phyloP scores from a whole-genome alignment of 106 monocot genomes.

The Dioscorea alata region DNA sequence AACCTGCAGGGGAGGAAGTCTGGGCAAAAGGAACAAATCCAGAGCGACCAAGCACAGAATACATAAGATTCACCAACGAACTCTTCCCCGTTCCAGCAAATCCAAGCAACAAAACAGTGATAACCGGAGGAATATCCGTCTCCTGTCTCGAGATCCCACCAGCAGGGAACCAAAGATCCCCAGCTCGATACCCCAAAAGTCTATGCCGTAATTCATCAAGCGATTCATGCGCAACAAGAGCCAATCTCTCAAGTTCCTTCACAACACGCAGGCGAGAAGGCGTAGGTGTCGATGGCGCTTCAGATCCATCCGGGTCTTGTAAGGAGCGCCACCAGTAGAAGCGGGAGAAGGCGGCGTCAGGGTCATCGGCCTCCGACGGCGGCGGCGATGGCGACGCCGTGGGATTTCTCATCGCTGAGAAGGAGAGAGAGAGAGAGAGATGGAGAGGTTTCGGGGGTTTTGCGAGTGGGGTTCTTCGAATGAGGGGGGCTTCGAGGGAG shows the following conservation, averaged over 20 bases:
- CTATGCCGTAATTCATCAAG: conserved; percentile 54
- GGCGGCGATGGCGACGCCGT: background rate
- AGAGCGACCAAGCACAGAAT: conserved; percentile 54
- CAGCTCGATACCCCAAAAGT: conserved; percentile 39
- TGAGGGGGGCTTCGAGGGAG: too few species aligned
- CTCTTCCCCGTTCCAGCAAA: conserved; percentile 45
- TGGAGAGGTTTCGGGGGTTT: too few species aligned
- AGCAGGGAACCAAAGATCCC: conserved; percentile 61
- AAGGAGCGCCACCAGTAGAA: conserved; percentile 51
- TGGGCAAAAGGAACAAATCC: conserved; percentile 56
- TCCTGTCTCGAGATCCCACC: conserved; percentile 45
- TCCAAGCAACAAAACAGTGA: conserved; percentile 40
- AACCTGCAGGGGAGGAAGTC: conserved; percentile 27
- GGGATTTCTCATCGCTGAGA: too few species aligned
- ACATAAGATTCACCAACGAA: conserved; percentile 53
- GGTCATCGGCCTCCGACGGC: conserved; percentile 1
- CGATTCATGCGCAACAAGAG: conserved; percentile 30
- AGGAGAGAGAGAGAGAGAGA: too few species aligned
- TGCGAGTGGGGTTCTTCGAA: too few species aligned
- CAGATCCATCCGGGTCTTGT: conserved; percentile 8
- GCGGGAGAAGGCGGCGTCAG: background rate
- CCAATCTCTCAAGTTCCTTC: conserved; percentile 55
- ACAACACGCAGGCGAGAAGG: conserved; percentile 19
- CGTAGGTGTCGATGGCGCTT: background rate
- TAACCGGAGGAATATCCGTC: conserved; percentile 42